Evolutionary conservation across 164 flowering plant species (phyloP).

Genomic region (Cinnamomum micranthum): DNA sequence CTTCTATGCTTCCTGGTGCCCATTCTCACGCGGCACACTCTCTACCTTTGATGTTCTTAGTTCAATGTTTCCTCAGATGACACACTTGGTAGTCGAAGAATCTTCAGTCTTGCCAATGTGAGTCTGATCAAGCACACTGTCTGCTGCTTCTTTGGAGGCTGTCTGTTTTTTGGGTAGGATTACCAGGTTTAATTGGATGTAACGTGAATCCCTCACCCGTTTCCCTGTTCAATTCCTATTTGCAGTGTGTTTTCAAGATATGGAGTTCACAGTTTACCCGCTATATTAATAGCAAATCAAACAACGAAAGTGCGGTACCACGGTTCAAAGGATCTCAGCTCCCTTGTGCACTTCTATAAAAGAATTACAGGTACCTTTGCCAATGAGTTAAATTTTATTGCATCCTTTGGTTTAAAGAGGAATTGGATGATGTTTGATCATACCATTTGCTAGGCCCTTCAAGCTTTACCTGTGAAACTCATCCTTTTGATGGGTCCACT

Average conservation of each 20-base stretch:
- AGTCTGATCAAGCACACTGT: background rate
- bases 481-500: background rate
- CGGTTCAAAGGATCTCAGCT: slow-evolving; percentile 56
- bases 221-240: background rate
- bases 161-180: background rate
- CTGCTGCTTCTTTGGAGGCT: background rate
- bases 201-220: background rate
- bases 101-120: slow-evolving; percentile 81
- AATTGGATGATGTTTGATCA: background rate
- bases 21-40: slow-evolving; percentile 48
- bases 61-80: slow-evolving; percentile 76
- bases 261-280: slow-evolving; percentile 82
- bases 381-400: background rate
- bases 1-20: slow-evolving; percentile 82
- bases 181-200: background rate
- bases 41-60: slow-evolving; percentile 52
- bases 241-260: slow-evolving; percentile 81
- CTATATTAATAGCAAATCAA: slow-evolving; percentile 56
- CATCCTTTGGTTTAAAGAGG: background rate
- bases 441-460: background rate
- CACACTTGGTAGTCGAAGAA: slow-evolving; percentile 64
- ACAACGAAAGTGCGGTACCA: slow-evolving; percentile 29
- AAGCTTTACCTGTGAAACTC: background rate
- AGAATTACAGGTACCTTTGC: slow-evolving; percentile 2
- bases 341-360: slow-evolving; percentile 1